phyloP scores from a whole-genome alignment of 331 rosid species.

The Prunus yedoensis region DNA sequence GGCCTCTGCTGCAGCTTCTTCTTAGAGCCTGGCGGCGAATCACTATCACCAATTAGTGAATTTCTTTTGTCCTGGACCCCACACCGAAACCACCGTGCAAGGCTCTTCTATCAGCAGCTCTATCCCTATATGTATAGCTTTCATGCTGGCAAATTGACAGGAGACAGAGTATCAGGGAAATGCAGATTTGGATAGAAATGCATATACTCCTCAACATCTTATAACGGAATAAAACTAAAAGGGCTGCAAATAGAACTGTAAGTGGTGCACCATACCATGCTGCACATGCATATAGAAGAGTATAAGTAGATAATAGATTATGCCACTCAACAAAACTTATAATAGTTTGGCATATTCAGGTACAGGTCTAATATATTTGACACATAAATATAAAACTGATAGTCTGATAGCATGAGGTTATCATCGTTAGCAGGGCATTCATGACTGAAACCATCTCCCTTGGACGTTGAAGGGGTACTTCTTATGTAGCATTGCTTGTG shows the following conservation, averaged over 20 bases:
- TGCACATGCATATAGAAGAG: neutral
- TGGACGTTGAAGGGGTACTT: neutral
- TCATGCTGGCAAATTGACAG: slow-evolving; percentile 40
- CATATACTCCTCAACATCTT: neutral
- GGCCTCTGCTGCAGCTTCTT: slow-evolving; percentile 70
- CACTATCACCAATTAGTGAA: slow-evolving; percentile 16
- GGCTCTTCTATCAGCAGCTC: slow-evolving; percentile 86
- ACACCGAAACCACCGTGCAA: slow-evolving; percentile 79
- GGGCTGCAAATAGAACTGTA: neutral
- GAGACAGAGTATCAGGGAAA: slow-evolving; percentile 17
- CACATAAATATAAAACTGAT: neutral
- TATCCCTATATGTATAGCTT: slow-evolving; percentile 60
- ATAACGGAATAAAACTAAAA: neutral
- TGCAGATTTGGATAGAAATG: slow-evolving; percentile 7
- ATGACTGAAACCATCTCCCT: neutral
- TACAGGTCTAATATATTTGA: neutral
- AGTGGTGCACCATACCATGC: neutral
- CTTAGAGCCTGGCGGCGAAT: slow-evolving; percentile 28
- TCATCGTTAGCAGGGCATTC: no score
- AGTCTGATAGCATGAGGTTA: no score
- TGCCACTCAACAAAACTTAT: neutral
- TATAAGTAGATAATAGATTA: no score
- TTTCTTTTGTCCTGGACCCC: slow-evolving; percentile 89
- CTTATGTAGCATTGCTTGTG: neutral
- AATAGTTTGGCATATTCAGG: neutral